Percentiles rank a stretch among this genome's conserved stretches.
phyloP scores from a whole-genome alignment of 1,284 basidiomycete species.

The Sporisorium scitamineum region DNA sequence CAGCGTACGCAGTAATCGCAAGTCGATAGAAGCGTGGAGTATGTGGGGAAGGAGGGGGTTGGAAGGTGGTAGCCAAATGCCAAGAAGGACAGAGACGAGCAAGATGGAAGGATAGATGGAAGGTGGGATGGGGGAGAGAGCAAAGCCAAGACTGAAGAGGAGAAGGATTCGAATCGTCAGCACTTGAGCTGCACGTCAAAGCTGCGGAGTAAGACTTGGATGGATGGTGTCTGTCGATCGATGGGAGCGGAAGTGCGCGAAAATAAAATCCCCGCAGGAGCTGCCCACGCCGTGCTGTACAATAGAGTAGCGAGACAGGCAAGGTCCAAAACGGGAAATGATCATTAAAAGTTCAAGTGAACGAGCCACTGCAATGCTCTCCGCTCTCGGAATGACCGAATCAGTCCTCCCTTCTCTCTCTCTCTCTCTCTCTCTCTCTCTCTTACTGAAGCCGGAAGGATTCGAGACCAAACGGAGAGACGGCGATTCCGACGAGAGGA shows the following conservation, averaged over 20 bases:
- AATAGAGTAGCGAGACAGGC: too few relatives aligned
- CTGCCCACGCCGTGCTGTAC: background rate
- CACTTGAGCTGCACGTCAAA: background rate
- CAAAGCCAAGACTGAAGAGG: background rate
- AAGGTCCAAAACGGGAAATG: constrained; percentile 2
- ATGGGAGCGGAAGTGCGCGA: background rate
- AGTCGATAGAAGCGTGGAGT: background rate
- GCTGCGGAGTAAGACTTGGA: background rate
- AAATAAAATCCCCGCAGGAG: background rate
- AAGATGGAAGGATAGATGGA: background rate
- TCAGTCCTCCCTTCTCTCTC: background rate
- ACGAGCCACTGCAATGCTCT: background rate
- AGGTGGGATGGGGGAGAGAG: background rate
- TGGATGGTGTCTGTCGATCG: constrained; percentile 2
- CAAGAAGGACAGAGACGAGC: background rate
- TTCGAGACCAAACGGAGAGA: too few relatives aligned
- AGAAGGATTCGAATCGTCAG: background rate
- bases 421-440: background rate
- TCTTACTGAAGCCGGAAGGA: background rate
- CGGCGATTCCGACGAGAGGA: background rate
- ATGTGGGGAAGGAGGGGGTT: background rate
- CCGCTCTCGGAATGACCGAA: background rate
- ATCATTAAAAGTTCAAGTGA: background rate
- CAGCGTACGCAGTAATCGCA: too few relatives aligned
- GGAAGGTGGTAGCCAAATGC: background rate